These are phyloP conservation scores for Bonnemaisonia californica DNA, from an alignment of 31 red algal species.

Conservation along the genomic window DNA sequence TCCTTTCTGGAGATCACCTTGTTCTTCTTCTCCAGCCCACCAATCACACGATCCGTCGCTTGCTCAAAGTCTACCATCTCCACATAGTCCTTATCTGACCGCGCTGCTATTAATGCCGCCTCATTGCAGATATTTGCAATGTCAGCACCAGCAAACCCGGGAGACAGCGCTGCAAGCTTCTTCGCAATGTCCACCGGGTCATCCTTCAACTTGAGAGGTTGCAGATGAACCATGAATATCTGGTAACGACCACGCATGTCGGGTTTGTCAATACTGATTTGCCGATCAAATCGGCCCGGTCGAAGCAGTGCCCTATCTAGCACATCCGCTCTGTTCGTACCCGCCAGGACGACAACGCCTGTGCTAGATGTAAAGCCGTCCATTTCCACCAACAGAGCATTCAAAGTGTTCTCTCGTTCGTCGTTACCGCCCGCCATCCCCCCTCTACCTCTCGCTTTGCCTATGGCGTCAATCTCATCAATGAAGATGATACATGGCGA, in stretches of 20 bases:
- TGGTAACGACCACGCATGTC: constrained; percentile 92
- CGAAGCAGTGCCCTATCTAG: constrained; percentile 95
- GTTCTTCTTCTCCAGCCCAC: constrained; percentile 97
- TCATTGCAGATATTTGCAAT: constrained; percentile 99
- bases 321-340: constrained; percentile 97
- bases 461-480: constrained; percentile 99
- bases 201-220: constrained; percentile 74
- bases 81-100: constrained; percentile 69
- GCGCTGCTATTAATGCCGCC: constrained; percentile 94
- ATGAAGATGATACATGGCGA: constrained; percentile 99
- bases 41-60: constrained; percentile 96
- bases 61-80: constrained; percentile 93
- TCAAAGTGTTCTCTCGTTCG: constrained; percentile 98
- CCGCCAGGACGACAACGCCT: constrained; percentile 94
- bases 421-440: constrained; percentile 96
- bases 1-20: constrained; percentile 91
- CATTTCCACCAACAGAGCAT: constrained; percentile 98
- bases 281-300: constrained; percentile 98
- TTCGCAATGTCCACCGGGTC: constrained; percentile 77
- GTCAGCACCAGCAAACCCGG: constrained; percentile 99
- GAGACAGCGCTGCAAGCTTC: constrained; percentile 84
- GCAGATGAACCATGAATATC: constrained; percentile 96
- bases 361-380: constrained; percentile 91
- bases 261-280: constrained; percentile 97
- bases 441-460: constrained; percentile 86